These are phyloP conservation scores for Fusarium keratoplasticum DNA, from an alignment of 2,329 filamentous ascomycete species.

Conservation along the genomic window DNA sequence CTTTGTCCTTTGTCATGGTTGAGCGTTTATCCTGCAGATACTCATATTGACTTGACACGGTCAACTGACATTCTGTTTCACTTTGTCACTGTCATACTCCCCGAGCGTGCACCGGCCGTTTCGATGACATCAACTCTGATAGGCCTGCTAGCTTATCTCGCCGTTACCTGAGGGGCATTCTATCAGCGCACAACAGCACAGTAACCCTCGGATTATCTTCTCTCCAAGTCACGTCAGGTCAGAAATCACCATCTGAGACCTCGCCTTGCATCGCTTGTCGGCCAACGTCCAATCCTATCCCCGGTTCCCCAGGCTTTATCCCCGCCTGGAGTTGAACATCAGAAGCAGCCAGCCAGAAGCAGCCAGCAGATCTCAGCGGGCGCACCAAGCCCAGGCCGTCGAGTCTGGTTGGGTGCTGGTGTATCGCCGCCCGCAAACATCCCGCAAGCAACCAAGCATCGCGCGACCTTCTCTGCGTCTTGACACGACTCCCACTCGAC, in stretches of 20 bases:
- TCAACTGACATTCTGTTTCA: background rate
- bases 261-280: constrained; percentile 21
- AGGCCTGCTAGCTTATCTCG: constrained; percentile 67
- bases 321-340: constrained; percentile 30
- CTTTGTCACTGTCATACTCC: background rate
- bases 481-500: background rate
- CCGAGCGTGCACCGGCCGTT: constrained; percentile 10
- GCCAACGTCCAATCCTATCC: constrained; percentile 36
- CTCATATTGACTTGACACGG: background rate
- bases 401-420: constrained; percentile 31
- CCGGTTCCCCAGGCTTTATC: constrained; percentile 40
- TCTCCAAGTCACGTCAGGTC: constrained; percentile 26
- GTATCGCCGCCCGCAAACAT: constrained; percentile 26
- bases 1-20: background rate
- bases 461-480: background rate
- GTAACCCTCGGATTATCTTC: constrained; percentile 22
- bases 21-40: constrained; percentile 7
- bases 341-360: constrained; percentile 23
- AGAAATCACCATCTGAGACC: constrained; percentile 20
- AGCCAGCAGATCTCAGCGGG: constrained; percentile 36
- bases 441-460: constrained; percentile 10
- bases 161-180: constrained; percentile 58
- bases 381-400: constrained; percentile 35
- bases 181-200: constrained; percentile 1
- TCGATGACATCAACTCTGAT: constrained; percentile 64